Percentiles rank a stretch among this genome's conserved stretches.
phyloP scores from a whole-genome alignment of 2,329 filamentous ascomycete genomes.

The Aphanoascus verrucosus region DNA sequence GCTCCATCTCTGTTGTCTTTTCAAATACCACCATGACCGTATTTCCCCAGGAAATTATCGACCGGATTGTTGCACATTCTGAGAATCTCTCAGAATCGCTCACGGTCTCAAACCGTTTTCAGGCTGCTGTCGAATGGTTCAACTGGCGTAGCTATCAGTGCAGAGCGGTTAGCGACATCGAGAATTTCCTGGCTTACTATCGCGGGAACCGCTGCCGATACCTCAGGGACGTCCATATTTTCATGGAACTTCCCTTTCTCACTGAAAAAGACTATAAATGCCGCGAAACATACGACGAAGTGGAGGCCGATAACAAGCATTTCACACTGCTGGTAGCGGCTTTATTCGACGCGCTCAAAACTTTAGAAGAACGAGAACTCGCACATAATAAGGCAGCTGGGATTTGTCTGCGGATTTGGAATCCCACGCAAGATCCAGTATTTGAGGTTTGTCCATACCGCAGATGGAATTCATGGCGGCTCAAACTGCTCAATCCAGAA shows the following conservation, averaged over 20 bases:
- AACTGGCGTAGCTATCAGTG: neutral
- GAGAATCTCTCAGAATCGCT: neutral
- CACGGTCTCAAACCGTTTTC: constrained; percentile 7
- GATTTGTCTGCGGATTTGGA: neutral
- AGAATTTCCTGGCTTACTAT: constrained; percentile 5
- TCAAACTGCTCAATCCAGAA: constrained; percentile 2
- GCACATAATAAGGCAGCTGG: neutral
- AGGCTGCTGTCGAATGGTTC: constrained; percentile 2
- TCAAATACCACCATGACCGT: no score
- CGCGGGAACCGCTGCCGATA: constrained; percentile 1
- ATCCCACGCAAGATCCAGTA: neutral
- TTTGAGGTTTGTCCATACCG: constrained; percentile 5
- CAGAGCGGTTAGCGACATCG: neutral
- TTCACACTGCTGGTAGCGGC: no score
- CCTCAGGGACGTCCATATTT: neutral
- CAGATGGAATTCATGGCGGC: constrained; percentile 6
- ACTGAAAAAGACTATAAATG: no score
- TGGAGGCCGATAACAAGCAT: no score
- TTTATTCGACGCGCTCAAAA: no score
- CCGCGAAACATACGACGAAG: no score
- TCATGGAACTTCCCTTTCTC: neutral
- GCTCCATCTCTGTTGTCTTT: no score
- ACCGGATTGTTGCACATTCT: neutral
- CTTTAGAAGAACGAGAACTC: neutral
- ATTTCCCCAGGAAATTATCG: constrained; percentile 6